Conservation (phyloP, 176 grass and related monocot genomes). For the Lolium perenne region DNA sequence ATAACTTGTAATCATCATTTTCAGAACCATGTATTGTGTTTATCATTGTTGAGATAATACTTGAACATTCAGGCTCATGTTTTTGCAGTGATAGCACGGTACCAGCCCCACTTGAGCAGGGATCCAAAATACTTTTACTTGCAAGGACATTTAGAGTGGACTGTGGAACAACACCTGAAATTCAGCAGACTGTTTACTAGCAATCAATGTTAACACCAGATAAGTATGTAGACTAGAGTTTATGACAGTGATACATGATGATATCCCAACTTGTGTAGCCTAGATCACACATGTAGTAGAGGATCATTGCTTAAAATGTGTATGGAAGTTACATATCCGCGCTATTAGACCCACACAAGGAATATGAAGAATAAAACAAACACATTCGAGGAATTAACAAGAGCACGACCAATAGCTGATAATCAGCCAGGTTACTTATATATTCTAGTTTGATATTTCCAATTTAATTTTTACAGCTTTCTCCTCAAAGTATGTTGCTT, state of each 20-base stretch:
- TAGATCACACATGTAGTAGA: background rate
- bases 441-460: background rate
- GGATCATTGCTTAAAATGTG: background rate
- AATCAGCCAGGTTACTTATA: background rate
- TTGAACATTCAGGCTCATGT: conserved; percentile 47
- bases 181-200: conserved; percentile 10
- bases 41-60: conserved; percentile 15
- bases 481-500: background rate
- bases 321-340: background rate
- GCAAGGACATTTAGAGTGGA: conserved; percentile 29
- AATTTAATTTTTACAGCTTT: background rate
- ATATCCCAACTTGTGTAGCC: background rate
- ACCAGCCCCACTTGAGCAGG: conserved; percentile 47
- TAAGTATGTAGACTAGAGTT: background rate
- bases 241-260: conserved; percentile 23
- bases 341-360: background rate
- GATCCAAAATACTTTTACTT: conserved; percentile 48
- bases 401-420: background rate
- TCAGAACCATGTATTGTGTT: conserved; percentile 46
- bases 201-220: background rate
- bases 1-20: conserved; percentile 36
- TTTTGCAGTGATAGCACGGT: conserved; percentile 43
- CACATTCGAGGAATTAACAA: background rate
- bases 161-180: conserved; percentile 39
- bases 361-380: background rate